These are phyloP conservation scores for Inonotus hispidus DNA, from an alignment of 1,284 basidiomycete genomes.

Conservation along the genomic window DNA sequence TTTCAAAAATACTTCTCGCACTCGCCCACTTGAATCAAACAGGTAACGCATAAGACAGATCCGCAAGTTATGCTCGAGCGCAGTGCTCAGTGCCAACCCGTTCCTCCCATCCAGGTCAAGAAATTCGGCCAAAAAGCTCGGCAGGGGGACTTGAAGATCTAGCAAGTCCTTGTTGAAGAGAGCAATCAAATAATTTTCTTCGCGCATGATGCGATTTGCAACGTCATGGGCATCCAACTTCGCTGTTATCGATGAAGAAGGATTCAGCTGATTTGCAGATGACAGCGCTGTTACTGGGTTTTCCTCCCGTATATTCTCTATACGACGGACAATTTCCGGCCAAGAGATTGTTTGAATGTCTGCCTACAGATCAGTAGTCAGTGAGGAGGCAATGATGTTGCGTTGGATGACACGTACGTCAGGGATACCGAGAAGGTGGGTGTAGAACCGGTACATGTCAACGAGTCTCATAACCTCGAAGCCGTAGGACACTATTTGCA, in stretches of 20 bases:
- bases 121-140: conserved; percentile 46
- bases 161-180: conserved; percentile 96
- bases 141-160: conserved; percentile 81
- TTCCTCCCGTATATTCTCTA: conserved; percentile 83
- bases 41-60: conserved; percentile 94
- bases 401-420: conserved; percentile 62
- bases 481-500: conserved; percentile 63
- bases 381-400: conserved; percentile 1
- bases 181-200: conserved; percentile 97
- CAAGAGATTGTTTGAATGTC: conserved; percentile 98
- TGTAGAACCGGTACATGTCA: conserved; percentile 93
- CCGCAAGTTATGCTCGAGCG: conserved; percentile 93
- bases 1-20: conserved; percentile 87
- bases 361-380: conserved; percentile 44
- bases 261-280: conserved; percentile 45
- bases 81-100: conserved; percentile 77
- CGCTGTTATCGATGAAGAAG: conserved; percentile 45
- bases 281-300: conserved; percentile 87
- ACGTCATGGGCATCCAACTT: conserved; percentile 97
- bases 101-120: conserved; percentile 52
- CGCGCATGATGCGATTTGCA: conserved; percentile 93
- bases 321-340: conserved; percentile 89
- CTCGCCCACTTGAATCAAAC: conserved; percentile 83
- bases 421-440: conserved; percentile 68
- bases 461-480: conserved; percentile 68